These are phyloP conservation scores for Fusarium anthophilum DNA, from an alignment of 2,329 filamentous ascomycete species.

Conservation along the genomic window DNA sequence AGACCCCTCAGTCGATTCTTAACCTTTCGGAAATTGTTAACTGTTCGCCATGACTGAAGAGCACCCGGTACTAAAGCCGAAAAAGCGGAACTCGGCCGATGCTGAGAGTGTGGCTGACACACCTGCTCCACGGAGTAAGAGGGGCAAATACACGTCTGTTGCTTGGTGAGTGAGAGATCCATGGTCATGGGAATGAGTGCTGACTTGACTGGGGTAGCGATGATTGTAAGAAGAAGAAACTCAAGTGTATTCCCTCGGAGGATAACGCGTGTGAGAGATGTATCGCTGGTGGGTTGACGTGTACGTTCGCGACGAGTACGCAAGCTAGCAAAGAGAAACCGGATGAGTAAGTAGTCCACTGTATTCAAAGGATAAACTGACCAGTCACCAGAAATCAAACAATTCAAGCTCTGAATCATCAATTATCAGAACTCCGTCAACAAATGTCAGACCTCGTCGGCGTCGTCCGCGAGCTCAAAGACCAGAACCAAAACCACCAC, in stretches of 20 bases:
- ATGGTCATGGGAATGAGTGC: background rate
- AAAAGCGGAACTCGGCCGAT: conserved; percentile 26
- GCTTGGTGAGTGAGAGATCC: conserved; percentile 46
- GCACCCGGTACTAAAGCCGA: conserved; percentile 7
- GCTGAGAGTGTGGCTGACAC: background rate
- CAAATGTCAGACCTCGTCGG: conserved; percentile 45
- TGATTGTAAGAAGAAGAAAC: conserved; percentile 53
- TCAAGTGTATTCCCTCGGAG: conserved; percentile 49
- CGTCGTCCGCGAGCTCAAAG: conserved; percentile 40
- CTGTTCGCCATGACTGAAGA: background rate
- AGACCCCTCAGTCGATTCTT: background rate
- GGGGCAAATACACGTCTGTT: conserved; percentile 51
- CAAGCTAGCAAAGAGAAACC: conserved; percentile 32
- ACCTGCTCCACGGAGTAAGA: conserved; percentile 37
- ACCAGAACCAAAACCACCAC: conserved; percentile 2
- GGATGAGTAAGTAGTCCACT: conserved; percentile 26
- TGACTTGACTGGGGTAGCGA: conserved; percentile 39
- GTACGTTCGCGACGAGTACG: conserved; percentile 35
- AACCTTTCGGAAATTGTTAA: background rate
- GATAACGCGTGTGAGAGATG: conserved; percentile 46
- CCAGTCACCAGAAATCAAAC: background rate
- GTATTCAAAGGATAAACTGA: background rate
- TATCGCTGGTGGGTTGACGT: conserved; percentile 38
- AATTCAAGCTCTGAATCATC: conserved; percentile 40
- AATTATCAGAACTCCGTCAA: conserved; percentile 43